These are phyloP conservation scores for Periconia sp. DNA, from an alignment of 2,329 filamentous ascomycete genomes.

Conservation along the genomic window DNA sequence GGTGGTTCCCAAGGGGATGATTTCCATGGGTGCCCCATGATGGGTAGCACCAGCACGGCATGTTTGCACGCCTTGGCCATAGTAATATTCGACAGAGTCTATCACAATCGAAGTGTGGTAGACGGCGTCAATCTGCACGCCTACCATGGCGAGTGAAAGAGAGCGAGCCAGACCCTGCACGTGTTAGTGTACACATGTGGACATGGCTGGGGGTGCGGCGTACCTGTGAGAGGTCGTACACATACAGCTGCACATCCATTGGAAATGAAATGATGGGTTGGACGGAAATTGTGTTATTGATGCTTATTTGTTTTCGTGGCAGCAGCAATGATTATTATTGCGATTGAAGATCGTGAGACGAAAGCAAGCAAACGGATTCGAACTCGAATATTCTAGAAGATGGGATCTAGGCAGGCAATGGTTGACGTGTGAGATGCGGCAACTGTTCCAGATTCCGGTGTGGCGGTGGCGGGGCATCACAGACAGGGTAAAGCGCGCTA, in stretches of 20 bases:
- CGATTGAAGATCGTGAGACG: neutral
- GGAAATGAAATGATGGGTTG: neutral
- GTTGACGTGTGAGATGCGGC: slow-evolving; percentile 2
- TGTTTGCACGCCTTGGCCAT: slow-evolving; percentile 82
- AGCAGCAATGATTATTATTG: neutral
- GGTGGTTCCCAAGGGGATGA: slow-evolving; percentile 73
- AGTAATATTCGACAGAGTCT: slow-evolving; percentile 84
- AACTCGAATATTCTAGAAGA: too few species aligned
- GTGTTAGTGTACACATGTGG: slow-evolving; percentile 6
- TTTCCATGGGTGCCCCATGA: slow-evolving; percentile 80
- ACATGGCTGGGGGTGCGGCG: neutral
- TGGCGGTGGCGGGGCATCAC: slow-evolving; percentile 6
- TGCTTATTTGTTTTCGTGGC: neutral
- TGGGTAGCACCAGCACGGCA: slow-evolving; percentile 82
- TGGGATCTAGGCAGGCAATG: neutral
- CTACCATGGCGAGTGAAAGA: slow-evolving; percentile 62
- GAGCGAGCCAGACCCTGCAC: slow-evolving; percentile 56
- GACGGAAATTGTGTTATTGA: neutral
- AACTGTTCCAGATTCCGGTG: neutral
- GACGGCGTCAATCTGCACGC: slow-evolving; percentile 80
- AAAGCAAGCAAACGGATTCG: too few species aligned
- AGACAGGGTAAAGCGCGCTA: neutral
- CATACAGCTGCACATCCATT: slow-evolving; percentile 55
- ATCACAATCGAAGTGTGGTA: slow-evolving; percentile 94
- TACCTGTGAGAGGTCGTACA: slow-evolving; percentile 55